Percentiles rank a stretch among this genome's conserved stretches.
phyloP scores from a whole-genome alignment of 2,329 filamentous ascomycete genomes.

The Claviceps paspali region DNA sequence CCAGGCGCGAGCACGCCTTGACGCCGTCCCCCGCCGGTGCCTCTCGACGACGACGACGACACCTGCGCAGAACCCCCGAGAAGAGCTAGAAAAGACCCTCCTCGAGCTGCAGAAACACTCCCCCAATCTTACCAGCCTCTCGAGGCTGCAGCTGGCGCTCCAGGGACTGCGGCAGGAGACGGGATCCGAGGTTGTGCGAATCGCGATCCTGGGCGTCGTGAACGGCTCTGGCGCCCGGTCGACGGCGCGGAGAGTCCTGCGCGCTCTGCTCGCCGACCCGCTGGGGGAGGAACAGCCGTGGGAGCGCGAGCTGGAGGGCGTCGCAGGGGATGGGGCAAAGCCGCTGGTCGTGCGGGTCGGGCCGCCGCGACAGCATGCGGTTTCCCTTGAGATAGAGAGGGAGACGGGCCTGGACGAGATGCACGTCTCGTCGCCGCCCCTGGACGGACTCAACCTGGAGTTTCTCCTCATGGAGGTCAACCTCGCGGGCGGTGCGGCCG shows the following conservation, averaged over 20 bases:
- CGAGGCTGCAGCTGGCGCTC: constrained; percentile 55
- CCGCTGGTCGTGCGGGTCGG: constrained; percentile 49
- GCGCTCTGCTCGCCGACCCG: constrained; percentile 56
- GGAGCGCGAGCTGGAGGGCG: constrained; percentile 50
- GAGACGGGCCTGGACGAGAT: constrained; percentile 38
- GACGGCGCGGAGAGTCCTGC: constrained; percentile 49
- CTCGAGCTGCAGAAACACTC: constrained; percentile 45
- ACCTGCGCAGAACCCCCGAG: constrained; percentile 19
- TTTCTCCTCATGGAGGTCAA: constrained; percentile 40
- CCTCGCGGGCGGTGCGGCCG: constrained; percentile 18
- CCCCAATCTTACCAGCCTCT: constrained; percentile 48
- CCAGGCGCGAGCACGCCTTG: constrained; percentile 8
- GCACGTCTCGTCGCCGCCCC: constrained; percentile 43
- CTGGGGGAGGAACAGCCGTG: constrained; percentile 46
- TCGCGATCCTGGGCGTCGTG: constrained; percentile 39
- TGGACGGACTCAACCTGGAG: constrained; percentile 49
- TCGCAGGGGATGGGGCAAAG: constrained; percentile 30
- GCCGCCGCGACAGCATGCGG: constrained; percentile 14
- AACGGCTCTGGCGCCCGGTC: constrained; percentile 22
- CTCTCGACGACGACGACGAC: constrained; percentile 11
- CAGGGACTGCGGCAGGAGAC: constrained; percentile 43
- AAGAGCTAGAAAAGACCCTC: constrained; percentile 44
- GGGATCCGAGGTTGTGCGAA: constrained; percentile 41
- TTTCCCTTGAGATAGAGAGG: constrained; percentile 15
- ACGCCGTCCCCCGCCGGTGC: constrained; percentile 12